Conservation (phyloP, 805 yeast genomes). For the Kazachstania martiniae region DNA sequence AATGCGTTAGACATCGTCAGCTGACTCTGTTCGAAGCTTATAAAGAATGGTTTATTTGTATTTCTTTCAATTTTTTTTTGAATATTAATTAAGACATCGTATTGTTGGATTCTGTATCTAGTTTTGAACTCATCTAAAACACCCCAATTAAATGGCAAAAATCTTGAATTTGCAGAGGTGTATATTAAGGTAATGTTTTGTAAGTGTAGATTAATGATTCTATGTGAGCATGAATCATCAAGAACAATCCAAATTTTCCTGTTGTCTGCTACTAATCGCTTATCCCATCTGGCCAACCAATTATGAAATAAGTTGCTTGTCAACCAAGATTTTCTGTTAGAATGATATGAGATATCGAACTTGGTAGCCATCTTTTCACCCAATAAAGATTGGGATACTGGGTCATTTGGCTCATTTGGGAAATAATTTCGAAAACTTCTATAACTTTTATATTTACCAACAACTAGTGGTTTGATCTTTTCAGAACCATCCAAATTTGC, state of each 20-base stretch:
- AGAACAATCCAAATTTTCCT: conserved; percentile 45
- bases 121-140: conserved; percentile 51
- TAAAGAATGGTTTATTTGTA: conserved; percentile 11
- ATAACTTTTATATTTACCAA: conserved; percentile 45
- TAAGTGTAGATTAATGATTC: conserved; percentile 43
- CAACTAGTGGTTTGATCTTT: conserved; percentile 47
- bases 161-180: conserved; percentile 32
- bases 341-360: conserved; percentile 44
- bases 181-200: conserved; percentile 32
- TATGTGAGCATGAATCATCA: conserved; percentile 54
- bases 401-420: conserved; percentile 23
- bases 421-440: conserved; percentile 31
- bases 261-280: conserved; percentile 37
- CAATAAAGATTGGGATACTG: conserved; percentile 19
- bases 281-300: conserved; percentile 50
- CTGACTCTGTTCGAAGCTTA: conserved; percentile 31
- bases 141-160: conserved; percentile 55
- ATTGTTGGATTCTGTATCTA: conserved; percentile 47
- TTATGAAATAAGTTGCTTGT: conserved; percentile 54
- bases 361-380: conserved; percentile 38
- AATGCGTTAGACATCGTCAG: conserved; percentile 46
- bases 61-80: conserved; percentile 14
- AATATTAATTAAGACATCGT: conserved; percentile 28
- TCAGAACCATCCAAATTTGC: conserved; percentile 54
- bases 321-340: conserved; percentile 52